A percentile compares a stretch with the other conserved stretches of the same genome.
Evolutionary conservation across 208 protist genomes (phyloP).

Genomic region (Perkinsela sp.): DNA sequence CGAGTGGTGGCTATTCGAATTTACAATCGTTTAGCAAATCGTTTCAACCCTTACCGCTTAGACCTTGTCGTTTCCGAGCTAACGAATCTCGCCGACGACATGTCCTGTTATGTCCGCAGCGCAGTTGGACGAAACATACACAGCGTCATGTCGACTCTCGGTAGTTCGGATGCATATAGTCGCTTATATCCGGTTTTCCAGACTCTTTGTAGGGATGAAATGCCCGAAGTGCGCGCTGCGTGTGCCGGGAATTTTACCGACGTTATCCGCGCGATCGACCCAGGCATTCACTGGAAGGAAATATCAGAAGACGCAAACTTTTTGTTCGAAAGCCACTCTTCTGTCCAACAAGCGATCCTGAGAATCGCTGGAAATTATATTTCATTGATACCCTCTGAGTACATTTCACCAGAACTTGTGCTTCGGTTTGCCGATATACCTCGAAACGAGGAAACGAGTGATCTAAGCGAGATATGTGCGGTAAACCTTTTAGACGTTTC

Average conservation of each 20-base stretch:
- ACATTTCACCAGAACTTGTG: constrained; percentile 46
- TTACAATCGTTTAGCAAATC: constrained; percentile 43
- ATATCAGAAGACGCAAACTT: neutral
- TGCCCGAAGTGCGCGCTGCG: constrained; percentile 79
- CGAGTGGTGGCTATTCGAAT: constrained; percentile 62
- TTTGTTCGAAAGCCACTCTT: neutral
- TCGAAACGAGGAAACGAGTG: constrained; percentile 48
- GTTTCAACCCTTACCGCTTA: constrained; percentile 28
- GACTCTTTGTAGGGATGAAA: constrained; percentile 66
- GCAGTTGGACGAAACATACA: constrained; percentile 45
- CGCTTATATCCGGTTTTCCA: constrained; percentile 49
- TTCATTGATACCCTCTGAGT: constrained; percentile 38
- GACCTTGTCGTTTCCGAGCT: constrained; percentile 40
- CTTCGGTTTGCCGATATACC: constrained; percentile 70
- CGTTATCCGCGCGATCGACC: constrained; percentile 19
- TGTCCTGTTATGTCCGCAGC: constrained; percentile 54
- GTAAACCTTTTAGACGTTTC: constrained; percentile 75
- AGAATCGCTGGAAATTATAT: constrained; percentile 65
- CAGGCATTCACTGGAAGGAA: constrained; percentile 15
- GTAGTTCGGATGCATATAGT: constrained; percentile 14
- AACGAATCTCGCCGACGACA: constrained; percentile 49
- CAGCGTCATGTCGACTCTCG: constrained; percentile 18
- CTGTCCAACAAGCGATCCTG: neutral
- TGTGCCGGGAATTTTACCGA: constrained; percentile 55
- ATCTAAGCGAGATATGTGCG: constrained; percentile 67